Percentiles rank a stretch among this genome's conserved stretches.
These are phyloP conservation scores for Mycothermus thermophilus DNA, from an alignment of 495 filamentous ascomycete species.

Conservation along the genomic window DNA sequence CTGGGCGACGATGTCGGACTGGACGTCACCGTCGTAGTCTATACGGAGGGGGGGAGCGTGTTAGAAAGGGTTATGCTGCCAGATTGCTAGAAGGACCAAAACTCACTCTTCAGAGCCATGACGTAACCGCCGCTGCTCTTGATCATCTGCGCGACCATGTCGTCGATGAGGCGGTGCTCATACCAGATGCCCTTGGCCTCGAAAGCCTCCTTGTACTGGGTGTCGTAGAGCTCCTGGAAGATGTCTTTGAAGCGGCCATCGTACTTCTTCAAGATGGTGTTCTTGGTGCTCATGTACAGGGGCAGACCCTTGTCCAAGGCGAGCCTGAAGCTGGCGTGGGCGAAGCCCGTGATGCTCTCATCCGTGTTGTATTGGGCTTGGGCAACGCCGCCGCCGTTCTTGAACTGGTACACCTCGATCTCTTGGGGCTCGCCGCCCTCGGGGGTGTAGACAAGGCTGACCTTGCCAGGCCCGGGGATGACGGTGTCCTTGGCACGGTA, in stretches of 20 bases:
- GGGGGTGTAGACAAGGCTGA: slow-evolving; percentile 90
- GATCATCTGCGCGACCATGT: slow-evolving; percentile 99
- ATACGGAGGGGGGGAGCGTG: neutral
- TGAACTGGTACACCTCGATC: slow-evolving; percentile 84
- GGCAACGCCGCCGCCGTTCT: slow-evolving; percentile 67
- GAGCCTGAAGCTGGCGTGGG: slow-evolving; percentile 90
- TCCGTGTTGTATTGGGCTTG: slow-evolving; percentile 97
- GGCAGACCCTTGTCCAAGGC: slow-evolving; percentile 75
- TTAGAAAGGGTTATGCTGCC: neutral
- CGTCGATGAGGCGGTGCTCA: slow-evolving; percentile 96
- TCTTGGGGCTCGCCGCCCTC: slow-evolving; percentile 65
- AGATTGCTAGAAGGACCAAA: neutral
- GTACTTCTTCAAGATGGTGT: slow-evolving; percentile 98
- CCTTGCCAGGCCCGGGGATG: slow-evolving; percentile 63
- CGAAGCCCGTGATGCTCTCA: slow-evolving; percentile 86
- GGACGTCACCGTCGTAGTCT: slow-evolving; percentile 98
- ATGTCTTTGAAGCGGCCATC: slow-evolving; percentile 98
- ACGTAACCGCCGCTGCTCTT: slow-evolving; percentile 90
- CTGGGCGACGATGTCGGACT: slow-evolving; percentile 96
- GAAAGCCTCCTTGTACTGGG: slow-evolving; percentile 72
- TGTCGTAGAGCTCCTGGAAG: slow-evolving; percentile 93
- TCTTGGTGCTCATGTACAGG: slow-evolving; percentile 98
- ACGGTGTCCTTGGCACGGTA: slow-evolving; percentile 91
- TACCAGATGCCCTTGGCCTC: slow-evolving; percentile 93
- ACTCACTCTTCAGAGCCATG: slow-evolving; percentile 93